phyloP scores from a whole-genome alignment of 2,329 filamentous ascomycete genomes.

The Stagonosporopsis chrysanthemi region DNA sequence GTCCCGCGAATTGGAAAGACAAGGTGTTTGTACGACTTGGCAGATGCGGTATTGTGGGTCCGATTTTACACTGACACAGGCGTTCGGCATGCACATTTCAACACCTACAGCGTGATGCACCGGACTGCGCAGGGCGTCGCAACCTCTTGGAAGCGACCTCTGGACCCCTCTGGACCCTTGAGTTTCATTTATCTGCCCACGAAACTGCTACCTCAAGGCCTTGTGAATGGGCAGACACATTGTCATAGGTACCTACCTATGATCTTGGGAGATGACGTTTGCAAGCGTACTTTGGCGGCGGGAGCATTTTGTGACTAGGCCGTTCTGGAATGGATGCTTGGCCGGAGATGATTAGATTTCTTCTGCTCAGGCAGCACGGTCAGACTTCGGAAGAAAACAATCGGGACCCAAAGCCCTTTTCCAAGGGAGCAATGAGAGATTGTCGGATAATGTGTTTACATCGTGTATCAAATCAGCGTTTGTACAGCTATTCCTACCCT shows the following conservation, averaged over 20 bases:
- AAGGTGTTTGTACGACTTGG: conserved; percentile 4
- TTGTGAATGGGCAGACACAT: conserved; percentile 4
- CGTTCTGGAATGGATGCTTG: background rate
- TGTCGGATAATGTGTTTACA: background rate
- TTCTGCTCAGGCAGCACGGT: conserved; percentile 13
- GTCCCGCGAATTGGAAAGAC: background rate
- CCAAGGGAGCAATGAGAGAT: background rate
- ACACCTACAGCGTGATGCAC: background rate
- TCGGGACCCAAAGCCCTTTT: background rate
- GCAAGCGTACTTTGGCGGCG: conserved; percentile 4
- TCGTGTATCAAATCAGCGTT: background rate
- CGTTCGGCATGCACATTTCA: background rate
- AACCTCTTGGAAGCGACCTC: too few relatives aligned
- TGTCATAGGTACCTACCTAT: background rate
- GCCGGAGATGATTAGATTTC: background rate
- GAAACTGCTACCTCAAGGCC: background rate
- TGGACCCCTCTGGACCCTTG: background rate
- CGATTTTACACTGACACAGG: conserved; percentile 3
- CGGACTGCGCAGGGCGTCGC: background rate
- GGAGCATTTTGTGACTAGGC: conserved; percentile 4
- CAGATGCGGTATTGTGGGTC: conserved; percentile 5
- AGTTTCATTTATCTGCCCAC: background rate
- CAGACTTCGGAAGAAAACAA: conserved; percentile 6
- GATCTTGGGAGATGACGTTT: conserved; percentile 10
- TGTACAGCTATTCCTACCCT: background rate